phyloP scores from a whole-genome alignment of 1,139 yeast species.

The Debaryomyces subglobosus region DNA sequence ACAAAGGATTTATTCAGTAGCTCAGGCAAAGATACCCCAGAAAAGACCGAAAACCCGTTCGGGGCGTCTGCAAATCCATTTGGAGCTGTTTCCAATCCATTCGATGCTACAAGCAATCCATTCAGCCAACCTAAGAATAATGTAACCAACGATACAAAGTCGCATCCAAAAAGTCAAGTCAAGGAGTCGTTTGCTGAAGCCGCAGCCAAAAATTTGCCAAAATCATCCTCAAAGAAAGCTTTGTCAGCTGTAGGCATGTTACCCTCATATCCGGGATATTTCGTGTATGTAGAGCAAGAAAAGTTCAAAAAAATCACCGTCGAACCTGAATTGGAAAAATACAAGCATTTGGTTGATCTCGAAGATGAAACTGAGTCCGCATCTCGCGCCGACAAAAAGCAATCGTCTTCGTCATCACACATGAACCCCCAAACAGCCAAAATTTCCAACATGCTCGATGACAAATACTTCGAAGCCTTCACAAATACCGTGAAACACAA shows the following conservation, averaged over 20 bases:
- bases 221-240: slow-evolving; percentile 12
- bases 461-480: slow-evolving; percentile 77
- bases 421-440: slow-evolving; percentile 42
- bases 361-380: slow-evolving; percentile 15
- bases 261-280: slow-evolving; percentile 63
- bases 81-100: slow-evolving; percentile 33
- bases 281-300: slow-evolving; percentile 71
- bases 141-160: slow-evolving; percentile 12
- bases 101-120: slow-evolving; percentile 21
- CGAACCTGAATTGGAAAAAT: slow-evolving; percentile 49
- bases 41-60: slow-evolving; percentile 34
- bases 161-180: slow-evolving; percentile 2
- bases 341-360: slow-evolving; percentile 50
- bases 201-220: slow-evolving; percentile 21
- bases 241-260: slow-evolving; percentile 19
- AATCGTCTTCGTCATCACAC: slow-evolving; percentile 20
- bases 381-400: slow-evolving; percentile 10
- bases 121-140: slow-evolving; percentile 10
- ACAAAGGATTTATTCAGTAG: slow-evolving; percentile 46
- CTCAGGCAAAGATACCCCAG: slow-evolving; percentile 15
- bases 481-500: slow-evolving; percentile 74
- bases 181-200: slow-evolving; percentile 30
- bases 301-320: slow-evolving; percentile 42
- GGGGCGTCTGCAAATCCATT: slow-evolving; percentile 28
- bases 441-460: slow-evolving; percentile 63